These are phyloP conservation scores for Thraustochytrium sp. DNA, from an alignment of 352 stramenopile genomes.

Conservation along the genomic window DNA sequence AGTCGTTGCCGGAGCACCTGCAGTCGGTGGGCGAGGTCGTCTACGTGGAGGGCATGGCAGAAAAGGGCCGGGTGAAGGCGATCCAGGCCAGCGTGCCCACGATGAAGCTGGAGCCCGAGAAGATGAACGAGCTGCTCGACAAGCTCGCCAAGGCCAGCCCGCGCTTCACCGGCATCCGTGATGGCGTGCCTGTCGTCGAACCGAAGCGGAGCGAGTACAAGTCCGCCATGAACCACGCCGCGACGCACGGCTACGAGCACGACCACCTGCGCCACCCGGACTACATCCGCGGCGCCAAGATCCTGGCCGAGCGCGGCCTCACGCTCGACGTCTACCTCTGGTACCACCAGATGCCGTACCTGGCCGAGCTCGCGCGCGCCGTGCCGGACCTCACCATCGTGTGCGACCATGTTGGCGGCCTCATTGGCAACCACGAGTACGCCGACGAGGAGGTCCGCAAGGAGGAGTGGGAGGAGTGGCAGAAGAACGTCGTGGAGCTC, in stretches of 20 bases:
- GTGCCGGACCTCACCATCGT: not conserved
- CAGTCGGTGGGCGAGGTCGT: not conserved
- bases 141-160: not conserved
- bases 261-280: not conserved
- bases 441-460: not conserved
- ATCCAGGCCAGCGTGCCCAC: not conserved
- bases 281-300: not conserved
- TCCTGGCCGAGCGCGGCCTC: not conserved
- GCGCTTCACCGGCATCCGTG: not conserved
- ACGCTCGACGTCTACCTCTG: slow-evolving; percentile 20
- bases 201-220: not conserved
- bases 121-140: not conserved
- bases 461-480: slow-evolving; percentile 18
- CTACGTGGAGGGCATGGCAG: not conserved
- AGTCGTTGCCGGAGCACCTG: not conserved
- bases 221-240: not conserved
- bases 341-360: not conserved
- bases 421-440: slow-evolving; percentile 15
- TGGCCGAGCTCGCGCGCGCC: not conserved
- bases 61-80: not conserved
- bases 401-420: not conserved
- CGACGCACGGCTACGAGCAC: no score
- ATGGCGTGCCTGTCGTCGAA: not conserved
- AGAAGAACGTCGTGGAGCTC: slow-evolving; percentile 15
- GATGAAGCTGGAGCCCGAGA: not conserved